Percentiles rank a stretch among this genome's conserved stretches.
These are phyloP conservation scores for Coemansia sp. DNA, from an alignment of 192 early-diverging fungal genomes.

Conservation along the genomic window DNA sequence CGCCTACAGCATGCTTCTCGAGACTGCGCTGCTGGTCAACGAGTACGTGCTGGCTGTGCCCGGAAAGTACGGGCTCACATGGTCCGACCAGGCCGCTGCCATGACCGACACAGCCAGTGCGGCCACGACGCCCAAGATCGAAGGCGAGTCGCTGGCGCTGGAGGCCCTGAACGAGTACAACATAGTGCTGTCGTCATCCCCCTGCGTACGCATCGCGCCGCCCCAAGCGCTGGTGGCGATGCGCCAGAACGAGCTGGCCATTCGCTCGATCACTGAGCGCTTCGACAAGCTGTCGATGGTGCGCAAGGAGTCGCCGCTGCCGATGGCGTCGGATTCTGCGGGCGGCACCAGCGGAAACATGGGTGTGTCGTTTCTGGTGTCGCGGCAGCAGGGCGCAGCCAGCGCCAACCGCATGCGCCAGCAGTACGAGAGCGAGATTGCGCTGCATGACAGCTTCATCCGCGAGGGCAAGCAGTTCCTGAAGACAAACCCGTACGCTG, in stretches of 20 bases:
- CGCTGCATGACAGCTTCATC: constrained; percentile 43
- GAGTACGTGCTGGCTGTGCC: constrained; percentile 67
- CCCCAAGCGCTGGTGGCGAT: constrained; percentile 76
- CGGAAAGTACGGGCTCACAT: constrained; percentile 20
- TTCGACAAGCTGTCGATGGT: constrained; percentile 32
- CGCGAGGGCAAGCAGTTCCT: constrained; percentile 50
- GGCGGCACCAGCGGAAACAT: background rate
- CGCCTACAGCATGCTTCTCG: constrained; percentile 85
- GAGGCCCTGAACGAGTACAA: constrained; percentile 63
- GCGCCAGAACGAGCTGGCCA: constrained; percentile 59
- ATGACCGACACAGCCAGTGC: background rate
- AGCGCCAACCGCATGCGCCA: constrained; percentile 49
- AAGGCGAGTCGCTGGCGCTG: constrained; percentile 31
- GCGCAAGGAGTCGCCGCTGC: constrained; percentile 10
- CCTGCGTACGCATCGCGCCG: constrained; percentile 79
- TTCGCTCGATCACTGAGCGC: constrained; percentile 27
- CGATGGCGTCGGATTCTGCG: background rate
- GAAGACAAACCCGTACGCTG: constrained; percentile 39
- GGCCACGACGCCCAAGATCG: background rate
- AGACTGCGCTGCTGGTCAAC: constrained; percentile 75
- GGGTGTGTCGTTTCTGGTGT: constrained; percentile 49
- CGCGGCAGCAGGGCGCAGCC: constrained; percentile 52
- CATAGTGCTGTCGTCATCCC: constrained; percentile 85
- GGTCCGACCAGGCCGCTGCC: background rate
- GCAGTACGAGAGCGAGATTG: constrained; percentile 54